Evolutionary conservation across 179 eudicot species (phyloP).

Genomic region (Gypsophila paniculata): DNA sequence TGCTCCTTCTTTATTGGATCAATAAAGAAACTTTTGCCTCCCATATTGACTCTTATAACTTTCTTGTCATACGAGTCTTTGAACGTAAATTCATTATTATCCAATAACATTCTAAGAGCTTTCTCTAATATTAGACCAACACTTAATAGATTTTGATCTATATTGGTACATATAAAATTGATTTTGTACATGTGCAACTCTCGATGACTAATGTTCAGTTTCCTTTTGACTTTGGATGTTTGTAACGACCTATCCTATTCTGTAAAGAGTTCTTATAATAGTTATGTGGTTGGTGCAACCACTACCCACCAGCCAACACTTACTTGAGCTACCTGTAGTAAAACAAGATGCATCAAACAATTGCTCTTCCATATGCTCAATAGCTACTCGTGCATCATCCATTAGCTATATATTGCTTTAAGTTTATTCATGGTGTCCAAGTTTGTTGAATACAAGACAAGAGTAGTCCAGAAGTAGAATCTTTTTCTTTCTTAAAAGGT

Average conservation of each 20-base stretch:
- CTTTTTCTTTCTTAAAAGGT: no score
- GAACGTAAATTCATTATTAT: neutral
- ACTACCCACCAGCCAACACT: no score
- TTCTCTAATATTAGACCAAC: slow-evolving; percentile 6
- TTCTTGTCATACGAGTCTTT: slow-evolving; percentile 4
- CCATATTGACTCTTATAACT: slow-evolving; percentile 2
- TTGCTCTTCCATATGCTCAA: neutral
- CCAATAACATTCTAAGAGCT: neutral
- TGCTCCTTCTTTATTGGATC: slow-evolving; percentile 12
- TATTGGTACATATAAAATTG: no score
- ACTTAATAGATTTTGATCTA: slow-evolving; percentile 13
- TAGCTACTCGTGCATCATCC: neutral
- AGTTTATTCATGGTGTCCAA: neutral
- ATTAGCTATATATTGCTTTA: neutral
- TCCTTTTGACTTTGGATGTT: no score
- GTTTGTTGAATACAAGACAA: neutral
- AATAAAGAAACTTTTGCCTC: neutral
- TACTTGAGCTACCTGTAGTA: neutral
- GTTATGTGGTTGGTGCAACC: no score
- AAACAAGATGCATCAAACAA: neutral
- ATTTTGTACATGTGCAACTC: no score
- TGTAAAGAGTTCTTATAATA: no score
- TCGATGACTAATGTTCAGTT: no score
- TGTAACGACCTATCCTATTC: no score
- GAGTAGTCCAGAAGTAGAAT: no score